Conservation (phyloP, 306 rosid species). For the Coriaria nepalensis region DNA sequence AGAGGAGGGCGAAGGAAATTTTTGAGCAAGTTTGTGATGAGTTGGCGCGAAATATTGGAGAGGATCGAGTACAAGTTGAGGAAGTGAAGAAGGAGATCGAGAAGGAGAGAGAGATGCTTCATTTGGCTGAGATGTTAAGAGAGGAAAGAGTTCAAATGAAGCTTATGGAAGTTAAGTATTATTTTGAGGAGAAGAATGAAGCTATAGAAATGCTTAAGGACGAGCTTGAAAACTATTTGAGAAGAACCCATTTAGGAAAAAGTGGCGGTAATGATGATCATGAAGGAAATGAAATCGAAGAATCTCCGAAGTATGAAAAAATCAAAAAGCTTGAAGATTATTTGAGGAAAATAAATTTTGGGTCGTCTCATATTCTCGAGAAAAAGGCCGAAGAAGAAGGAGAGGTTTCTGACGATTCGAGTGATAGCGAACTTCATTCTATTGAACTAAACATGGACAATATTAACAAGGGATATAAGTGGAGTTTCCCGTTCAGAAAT, state of each 20-base stretch:
- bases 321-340: conserved; percentile 61
- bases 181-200: conserved; percentile 86
- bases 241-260: conserved; percentile 25
- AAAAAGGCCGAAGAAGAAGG: conserved; percentile 17
- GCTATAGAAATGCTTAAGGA: conserved; percentile 48
- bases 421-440: conserved; percentile 73
- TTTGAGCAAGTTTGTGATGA: conserved; percentile 77
- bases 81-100: conserved; percentile 72
- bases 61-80: conserved; percentile 70
- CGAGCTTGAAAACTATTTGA: conserved; percentile 50
- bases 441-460: conserved; percentile 79
- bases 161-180: conserved; percentile 81
- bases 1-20: conserved; percentile 73
- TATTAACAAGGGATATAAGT: conserved; percentile 36
- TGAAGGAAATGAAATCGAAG: conserved; percentile 5
- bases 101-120: conserved; percentile 93
- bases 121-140: conserved; percentile 61
- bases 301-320: conserved; percentile 27
- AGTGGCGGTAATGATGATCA: neutral
- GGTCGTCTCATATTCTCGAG: conserved; percentile 24
- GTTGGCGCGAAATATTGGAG: conserved; percentile 65
- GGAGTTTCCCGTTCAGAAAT: conserved; percentile 32
- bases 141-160: conserved; percentile 99
- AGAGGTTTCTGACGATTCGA: conserved; percentile 37
- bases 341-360: conserved; percentile 40